A percentile compares a stretch with the other conserved stretches of the same genome.
phyloP scores from a whole-genome alignment of 2,329 filamentous ascomycete genomes.

The Alternaria gansuensis region DNA sequence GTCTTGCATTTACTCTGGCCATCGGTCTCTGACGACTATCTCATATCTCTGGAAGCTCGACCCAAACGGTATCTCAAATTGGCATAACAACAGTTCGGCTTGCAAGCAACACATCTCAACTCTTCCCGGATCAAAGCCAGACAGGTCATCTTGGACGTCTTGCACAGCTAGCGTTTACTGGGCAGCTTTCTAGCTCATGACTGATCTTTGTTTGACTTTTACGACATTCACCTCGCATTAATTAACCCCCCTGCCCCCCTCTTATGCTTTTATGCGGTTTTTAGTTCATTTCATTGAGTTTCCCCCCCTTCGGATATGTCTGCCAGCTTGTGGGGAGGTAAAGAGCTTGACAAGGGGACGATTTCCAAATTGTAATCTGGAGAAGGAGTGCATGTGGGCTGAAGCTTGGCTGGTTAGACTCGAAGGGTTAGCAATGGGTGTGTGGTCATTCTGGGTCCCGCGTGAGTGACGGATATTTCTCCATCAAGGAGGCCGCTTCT shows the following conservation, averaged over 20 bases:
- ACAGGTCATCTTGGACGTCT: slow-evolving; percentile 33
- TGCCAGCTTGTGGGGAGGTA: slow-evolving; percentile 55
- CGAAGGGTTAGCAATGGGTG: slow-evolving; percentile 27
- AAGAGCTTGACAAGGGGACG: slow-evolving; percentile 48
- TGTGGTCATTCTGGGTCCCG: slow-evolving; percentile 29
- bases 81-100: slow-evolving; percentile 34
- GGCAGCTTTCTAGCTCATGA: slow-evolving; percentile 39
- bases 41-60: slow-evolving; percentile 44
- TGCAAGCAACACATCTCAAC: slow-evolving; percentile 32
- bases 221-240: slow-evolving; percentile 43
- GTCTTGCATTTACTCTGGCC: slow-evolving; percentile 38
- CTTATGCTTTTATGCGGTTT: slow-evolving; percentile 39
- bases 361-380: slow-evolving; percentile 47
- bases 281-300: slow-evolving; percentile 44
- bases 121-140: slow-evolving; percentile 27
- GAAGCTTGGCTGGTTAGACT: slow-evolving; percentile 35
- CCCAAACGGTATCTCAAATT: slow-evolving; percentile 40
- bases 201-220: slow-evolving; percentile 44
- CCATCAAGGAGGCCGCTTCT: slow-evolving; percentile 39
- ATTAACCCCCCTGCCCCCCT: slow-evolving; percentile 42
- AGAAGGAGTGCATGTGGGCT: slow-evolving; percentile 22
- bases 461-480: slow-evolving; percentile 17
- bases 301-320: slow-evolving; percentile 51
- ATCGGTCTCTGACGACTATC: slow-evolving; percentile 40
- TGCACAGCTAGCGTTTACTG: slow-evolving; percentile 38